A percentile compares a stretch with the other conserved stretches of the same genome.
Conservation (phyloP, 2,329 filamentous ascomycete genomes). For the Scorias spongiosa region DNA sequence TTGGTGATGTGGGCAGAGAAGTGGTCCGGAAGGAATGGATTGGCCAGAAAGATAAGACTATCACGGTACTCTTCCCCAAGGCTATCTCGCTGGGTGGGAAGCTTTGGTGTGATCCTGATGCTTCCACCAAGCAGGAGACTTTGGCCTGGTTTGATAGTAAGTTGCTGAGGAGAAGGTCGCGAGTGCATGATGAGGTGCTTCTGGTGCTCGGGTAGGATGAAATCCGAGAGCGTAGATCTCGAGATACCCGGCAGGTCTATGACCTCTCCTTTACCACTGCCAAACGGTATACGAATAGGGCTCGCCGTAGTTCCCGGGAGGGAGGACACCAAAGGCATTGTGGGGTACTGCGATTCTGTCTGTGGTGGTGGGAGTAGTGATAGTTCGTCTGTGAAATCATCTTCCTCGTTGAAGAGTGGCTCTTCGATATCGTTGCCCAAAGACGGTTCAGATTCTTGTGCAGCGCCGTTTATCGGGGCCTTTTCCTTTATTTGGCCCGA, state of each 20-base stretch:
- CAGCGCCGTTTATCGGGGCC: neutral
- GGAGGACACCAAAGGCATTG: conserved; percentile 73
- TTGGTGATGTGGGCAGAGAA: conserved; percentile 60
- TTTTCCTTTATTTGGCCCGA: neutral
- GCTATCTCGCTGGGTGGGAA: conserved; percentile 30
- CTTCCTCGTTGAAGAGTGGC: conserved; percentile 10
- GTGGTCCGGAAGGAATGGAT: conserved; percentile 58
- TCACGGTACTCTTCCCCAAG: neutral
- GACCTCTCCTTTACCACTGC: conserved; percentile 70
- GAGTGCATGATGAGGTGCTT: conserved; percentile 62
- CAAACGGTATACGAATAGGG: conserved; percentile 84
- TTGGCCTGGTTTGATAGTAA: conserved; percentile 56
- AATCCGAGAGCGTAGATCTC: conserved; percentile 55
- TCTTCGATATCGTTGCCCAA: neutral
- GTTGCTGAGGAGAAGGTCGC: conserved; percentile 58
- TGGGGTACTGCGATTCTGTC: conserved; percentile 57
- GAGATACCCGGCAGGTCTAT: conserved; percentile 82
- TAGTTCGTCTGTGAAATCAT: conserved; percentile 5
- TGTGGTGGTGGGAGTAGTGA: conserved; percentile 61
- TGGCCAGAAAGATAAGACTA: conserved; percentile 52
- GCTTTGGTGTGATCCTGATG: conserved; percentile 66
- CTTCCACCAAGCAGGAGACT: conserved; percentile 69
- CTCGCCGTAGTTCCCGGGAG: conserved; percentile 89
- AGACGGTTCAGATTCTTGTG: neutral
- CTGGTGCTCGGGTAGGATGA: conserved; percentile 52